Evolutionary conservation across 2,329 filamentous ascomycete genomes (phyloP).

Genomic region (Cordyceps javanica): DNA sequence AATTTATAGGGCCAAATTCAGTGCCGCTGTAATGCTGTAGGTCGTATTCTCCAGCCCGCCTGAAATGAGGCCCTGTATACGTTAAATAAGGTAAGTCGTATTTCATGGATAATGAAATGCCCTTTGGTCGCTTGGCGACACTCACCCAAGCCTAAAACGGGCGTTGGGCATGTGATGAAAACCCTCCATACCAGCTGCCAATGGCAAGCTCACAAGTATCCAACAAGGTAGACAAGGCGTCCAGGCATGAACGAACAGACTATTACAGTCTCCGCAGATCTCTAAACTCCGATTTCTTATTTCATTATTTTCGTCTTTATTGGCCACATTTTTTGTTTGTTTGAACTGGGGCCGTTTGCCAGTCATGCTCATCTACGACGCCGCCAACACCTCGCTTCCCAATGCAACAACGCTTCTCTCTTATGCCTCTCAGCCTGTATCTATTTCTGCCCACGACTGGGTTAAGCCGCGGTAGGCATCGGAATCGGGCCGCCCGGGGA

Average conservation of each 20-base stretch:
- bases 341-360: background rate
- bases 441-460: conserved; percentile 11
- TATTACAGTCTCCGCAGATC: too few relatives aligned
- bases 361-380: background rate
- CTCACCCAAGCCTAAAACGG: background rate
- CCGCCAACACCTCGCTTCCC: conserved; percentile 11
- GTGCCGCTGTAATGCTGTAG: too few relatives aligned
- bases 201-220: background rate
- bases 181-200: background rate
- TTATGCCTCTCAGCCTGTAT: background rate
- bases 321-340: background rate
- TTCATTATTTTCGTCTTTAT: background rate
- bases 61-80: too few relatives aligned
- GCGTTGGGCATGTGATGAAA: conserved; percentile 2
- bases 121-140: too few relatives aligned
- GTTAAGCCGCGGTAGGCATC: conserved; percentile 37
- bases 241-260: background rate
- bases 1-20: too few relatives aligned
- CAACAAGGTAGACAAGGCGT: background rate
- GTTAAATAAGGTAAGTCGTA: too few relatives aligned
- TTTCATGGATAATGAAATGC: too few relatives aligned
- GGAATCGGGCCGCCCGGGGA: conserved; percentile 70
- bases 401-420: conserved; percentile 2
- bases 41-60: too few relatives aligned
- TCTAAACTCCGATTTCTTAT: background rate